A percentile compares a stretch with the other conserved stretches of the same genome.
Evolutionary conservation across 2,329 filamentous ascomycete genomes (phyloP).

Genomic region (Monilinia fructicola): DNA sequence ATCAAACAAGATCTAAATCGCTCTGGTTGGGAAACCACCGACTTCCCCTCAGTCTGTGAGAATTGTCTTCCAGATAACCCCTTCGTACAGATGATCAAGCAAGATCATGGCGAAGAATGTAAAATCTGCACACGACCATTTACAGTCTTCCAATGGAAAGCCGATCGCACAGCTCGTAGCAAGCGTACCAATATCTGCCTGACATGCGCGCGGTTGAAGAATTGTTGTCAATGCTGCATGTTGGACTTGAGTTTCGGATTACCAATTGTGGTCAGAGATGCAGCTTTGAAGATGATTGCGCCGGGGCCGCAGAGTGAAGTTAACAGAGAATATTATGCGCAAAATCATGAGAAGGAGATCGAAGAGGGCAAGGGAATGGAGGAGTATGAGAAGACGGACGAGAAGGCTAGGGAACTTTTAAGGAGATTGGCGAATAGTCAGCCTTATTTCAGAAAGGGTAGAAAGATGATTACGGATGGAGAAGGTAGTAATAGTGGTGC

Average conservation of each 20-base stretch:
- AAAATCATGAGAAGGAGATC: constrained; percentile 93
- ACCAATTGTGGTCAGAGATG: constrained; percentile 91
- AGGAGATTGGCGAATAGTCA: constrained; percentile 85
- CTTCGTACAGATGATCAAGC: constrained; percentile 98
- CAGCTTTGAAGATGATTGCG: constrained; percentile 95
- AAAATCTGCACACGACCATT: constrained; percentile 88
- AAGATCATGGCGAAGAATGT: constrained; percentile 75
- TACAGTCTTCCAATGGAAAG: constrained; percentile 93
- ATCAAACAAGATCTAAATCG: constrained; percentile 96
- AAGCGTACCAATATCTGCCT: constrained; percentile 95
- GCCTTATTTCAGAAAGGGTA: constrained; percentile 90
- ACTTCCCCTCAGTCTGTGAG: constrained; percentile 86
- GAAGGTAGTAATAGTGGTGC: constrained; percentile 10
- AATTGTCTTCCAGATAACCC: constrained; percentile 94
- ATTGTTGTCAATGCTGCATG: constrained; percentile 99
- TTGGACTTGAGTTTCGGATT: constrained; percentile 94
- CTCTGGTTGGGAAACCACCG: constrained; percentile 92
- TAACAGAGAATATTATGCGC: constrained; percentile 96
- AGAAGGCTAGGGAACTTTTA: constrained; percentile 88
- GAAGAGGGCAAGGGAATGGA: constrained; percentile 87
- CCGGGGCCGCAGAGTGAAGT: constrained; percentile 89
- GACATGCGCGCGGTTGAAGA: constrained; percentile 94
- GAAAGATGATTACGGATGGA: constrained; percentile 55
- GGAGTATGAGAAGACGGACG: constrained; percentile 94
- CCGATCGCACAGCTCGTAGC: constrained; percentile 85